Conservation (phyloP, 2,329 filamentous ascomycete genomes). For the Macrophomina tecta region DNA sequence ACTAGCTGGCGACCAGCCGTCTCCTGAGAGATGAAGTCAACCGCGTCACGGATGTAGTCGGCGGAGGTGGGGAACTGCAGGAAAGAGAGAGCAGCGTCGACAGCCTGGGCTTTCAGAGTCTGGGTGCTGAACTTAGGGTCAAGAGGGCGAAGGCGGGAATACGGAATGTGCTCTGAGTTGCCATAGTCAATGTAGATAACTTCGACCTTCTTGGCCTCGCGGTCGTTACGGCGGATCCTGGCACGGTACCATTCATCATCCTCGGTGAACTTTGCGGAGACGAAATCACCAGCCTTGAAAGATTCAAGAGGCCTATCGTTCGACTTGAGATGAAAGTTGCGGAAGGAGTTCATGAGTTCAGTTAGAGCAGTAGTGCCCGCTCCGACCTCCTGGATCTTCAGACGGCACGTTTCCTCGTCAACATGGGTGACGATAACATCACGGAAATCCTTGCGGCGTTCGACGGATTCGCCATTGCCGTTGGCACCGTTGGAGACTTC, state of each 20-base stretch:
- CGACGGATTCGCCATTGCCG: constrained; percentile 60
- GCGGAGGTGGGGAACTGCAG: constrained; percentile 82
- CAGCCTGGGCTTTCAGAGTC: constrained; percentile 79
- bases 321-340: constrained; percentile 83
- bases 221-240: constrained; percentile 88
- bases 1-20: constrained; percentile 80
- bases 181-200: constrained; percentile 96
- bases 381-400: constrained; percentile 93
- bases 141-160: constrained; percentile 82
- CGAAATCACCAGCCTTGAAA: constrained; percentile 89
- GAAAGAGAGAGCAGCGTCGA: constrained; percentile 86
- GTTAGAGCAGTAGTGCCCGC: constrained; percentile 84
- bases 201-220: constrained; percentile 82
- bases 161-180: constrained; percentile 87
- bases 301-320: constrained; percentile 77
- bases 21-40: constrained; percentile 74
- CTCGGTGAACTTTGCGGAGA: constrained; percentile 87
- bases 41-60: constrained; percentile 84
- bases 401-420: constrained; percentile 74
- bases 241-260: constrained; percentile 96
- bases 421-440: constrained; percentile 93
- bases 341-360: constrained; percentile 88
- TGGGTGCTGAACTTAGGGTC: constrained; percentile 80
- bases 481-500: constrained; percentile 53
- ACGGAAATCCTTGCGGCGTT: constrained; percentile 85